Evolutionary conservation across 2,329 filamentous ascomycete species (phyloP).

Genomic region (Alternaria brassicicola): DNA sequence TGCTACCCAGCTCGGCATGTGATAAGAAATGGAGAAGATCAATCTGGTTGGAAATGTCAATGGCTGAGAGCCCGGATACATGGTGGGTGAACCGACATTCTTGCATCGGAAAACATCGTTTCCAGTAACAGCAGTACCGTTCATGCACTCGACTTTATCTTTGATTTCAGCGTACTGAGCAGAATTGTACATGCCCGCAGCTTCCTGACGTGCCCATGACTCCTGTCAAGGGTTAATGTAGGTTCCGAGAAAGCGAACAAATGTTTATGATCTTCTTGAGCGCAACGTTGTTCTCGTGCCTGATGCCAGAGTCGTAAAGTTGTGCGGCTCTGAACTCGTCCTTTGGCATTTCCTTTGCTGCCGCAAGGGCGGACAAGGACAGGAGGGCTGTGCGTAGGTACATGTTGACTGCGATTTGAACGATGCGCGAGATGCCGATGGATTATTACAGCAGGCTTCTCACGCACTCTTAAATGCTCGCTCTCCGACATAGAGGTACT

Average conservation of each 20-base stretch:
- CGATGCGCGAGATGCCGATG: conserved; percentile 5
- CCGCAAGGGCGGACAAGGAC: conserved; percentile 43
- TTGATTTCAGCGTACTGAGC: conserved; percentile 44
- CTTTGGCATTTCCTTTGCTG: conserved; percentile 44
- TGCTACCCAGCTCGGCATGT: conserved; percentile 60
- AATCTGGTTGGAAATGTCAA: conserved; percentile 41
- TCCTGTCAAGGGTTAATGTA: conserved; percentile 41
- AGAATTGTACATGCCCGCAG: conserved; percentile 43
- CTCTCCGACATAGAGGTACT: conserved; percentile 15
- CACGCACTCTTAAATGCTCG: conserved; percentile 29
- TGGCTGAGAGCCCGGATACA: no score
- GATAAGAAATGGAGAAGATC: conserved; percentile 64
- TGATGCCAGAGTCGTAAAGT: conserved; percentile 50
- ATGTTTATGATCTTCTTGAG: conserved; percentile 38
- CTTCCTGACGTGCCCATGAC: conserved; percentile 45
- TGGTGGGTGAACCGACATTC: neutral
- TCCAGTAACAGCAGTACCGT: conserved; percentile 46
- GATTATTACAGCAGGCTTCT: neutral
- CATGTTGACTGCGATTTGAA: conserved; percentile 28
- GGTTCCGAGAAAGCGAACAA: neutral
- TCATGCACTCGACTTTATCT: conserved; percentile 42
- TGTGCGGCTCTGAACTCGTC: conserved; percentile 43
- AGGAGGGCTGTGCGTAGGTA: conserved; percentile 37
- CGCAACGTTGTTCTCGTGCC: conserved; percentile 46
- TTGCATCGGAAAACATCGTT: conserved; percentile 49